Evolutionary conservation across 1,139 yeast genomes (phyloP).

Genomic region (Lodderomyces jiufengensis): DNA sequence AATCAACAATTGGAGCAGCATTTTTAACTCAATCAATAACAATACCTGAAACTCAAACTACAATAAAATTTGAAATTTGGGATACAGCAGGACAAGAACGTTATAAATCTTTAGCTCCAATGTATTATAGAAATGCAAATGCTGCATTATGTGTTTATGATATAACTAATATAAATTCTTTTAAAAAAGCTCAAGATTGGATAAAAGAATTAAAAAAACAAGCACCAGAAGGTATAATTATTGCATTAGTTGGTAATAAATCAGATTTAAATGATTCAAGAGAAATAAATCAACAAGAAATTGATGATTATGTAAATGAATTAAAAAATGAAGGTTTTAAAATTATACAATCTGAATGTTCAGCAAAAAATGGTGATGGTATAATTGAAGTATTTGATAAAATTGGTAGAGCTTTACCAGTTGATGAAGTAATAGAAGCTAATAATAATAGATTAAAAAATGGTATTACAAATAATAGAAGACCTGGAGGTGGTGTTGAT

Average conservation of each 20-base stretch:
- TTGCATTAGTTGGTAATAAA: conserved; percentile 88
- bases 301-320: conserved; percentile 31
- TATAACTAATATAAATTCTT: conserved; percentile 50
- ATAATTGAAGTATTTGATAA: conserved; percentile 41
- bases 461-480: conserved; percentile 17
- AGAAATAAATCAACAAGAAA: conserved; percentile 44
- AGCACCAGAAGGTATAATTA: conserved; percentile 78
- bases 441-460: conserved; percentile 25
- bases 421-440: conserved; percentile 35
- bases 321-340: conserved; percentile 22
- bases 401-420: conserved; percentile 44
- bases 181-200: conserved; percentile 93
- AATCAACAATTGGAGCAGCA: conserved; percentile 97
- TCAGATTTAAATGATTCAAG: conserved; percentile 56
- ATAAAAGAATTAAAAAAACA: conserved; percentile 91
- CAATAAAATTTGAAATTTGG: conserved; percentile 46
- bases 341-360: conserved; percentile 38
- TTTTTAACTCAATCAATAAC: conserved; percentile 85
- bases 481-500: conserved; percentile 37
- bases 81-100: conserved; percentile 53
- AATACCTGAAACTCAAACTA: conserved; percentile 32
- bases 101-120: conserved; percentile 45
- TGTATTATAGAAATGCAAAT: conserved; percentile 47
- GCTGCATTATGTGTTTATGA: conserved; percentile 38
- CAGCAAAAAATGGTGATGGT: conserved; percentile 47